These are phyloP conservation scores for Globisporangium iwayamae DNA, from an alignment of 352 stramenopile species.

Conservation along the genomic window DNA sequence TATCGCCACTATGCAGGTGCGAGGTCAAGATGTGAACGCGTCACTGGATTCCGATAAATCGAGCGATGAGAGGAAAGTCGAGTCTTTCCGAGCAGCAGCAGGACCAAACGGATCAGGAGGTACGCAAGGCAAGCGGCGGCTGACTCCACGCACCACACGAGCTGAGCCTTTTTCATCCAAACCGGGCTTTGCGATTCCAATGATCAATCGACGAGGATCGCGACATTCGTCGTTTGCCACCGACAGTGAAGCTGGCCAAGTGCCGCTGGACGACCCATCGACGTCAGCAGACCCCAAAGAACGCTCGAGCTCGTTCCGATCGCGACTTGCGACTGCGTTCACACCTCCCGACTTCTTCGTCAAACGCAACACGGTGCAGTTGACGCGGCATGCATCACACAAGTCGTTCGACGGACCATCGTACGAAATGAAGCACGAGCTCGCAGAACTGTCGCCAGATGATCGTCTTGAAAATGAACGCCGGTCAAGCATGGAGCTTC, in stretches of 20 bases:
- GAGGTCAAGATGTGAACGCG: neutral
- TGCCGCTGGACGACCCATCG: neutral
- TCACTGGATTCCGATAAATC: neutral
- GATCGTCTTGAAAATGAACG: constrained; percentile 62
- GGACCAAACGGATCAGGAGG: neutral
- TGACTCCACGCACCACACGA: constrained; percentile 1
- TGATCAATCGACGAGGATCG: neutral
- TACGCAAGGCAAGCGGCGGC: neutral
- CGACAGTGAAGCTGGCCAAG: neutral
- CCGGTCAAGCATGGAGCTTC: constrained; percentile 46
- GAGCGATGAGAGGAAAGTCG: neutral
- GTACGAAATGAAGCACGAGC: constrained; percentile 49
- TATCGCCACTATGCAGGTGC: constrained; percentile 18
- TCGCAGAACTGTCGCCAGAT: constrained; percentile 50
- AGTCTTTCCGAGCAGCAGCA: neutral
- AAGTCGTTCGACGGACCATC: constrained; percentile 54
- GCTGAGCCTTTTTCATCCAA: neutral
- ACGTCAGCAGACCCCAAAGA: neutral
- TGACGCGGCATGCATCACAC: constrained; percentile 21
- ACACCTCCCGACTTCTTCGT: constrained; percentile 1
- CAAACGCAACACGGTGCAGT: constrained; percentile 5
- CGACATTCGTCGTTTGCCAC: neutral
- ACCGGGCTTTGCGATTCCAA: neutral
- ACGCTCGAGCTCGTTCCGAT: constrained; percentile 16
- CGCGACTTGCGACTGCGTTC: constrained; percentile 16